Percentiles rank a stretch among this genome's conserved stretches.
Conservation (phyloP, 495 filamentous ascomycete species). For the Daldinia vernicosa region DNA sequence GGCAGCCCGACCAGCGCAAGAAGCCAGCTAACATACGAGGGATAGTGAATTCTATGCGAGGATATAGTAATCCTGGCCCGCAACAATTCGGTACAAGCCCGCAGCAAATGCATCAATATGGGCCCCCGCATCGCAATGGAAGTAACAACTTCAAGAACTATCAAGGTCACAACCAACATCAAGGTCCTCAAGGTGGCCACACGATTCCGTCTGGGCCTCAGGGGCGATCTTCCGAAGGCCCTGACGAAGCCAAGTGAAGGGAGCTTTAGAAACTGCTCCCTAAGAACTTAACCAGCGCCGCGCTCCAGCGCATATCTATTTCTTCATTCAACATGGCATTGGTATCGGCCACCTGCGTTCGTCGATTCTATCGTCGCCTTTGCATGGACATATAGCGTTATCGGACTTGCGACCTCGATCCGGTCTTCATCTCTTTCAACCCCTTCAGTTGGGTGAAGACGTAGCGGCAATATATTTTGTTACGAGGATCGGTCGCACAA, state of each 20-base stretch:
- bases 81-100: conserved; percentile 70
- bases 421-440: conserved; percentile 24
- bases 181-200: conserved; percentile 41
- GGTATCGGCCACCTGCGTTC: conserved; percentile 15
- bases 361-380: conserved; percentile 28
- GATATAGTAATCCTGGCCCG: conserved; percentile 66
- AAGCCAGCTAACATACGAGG: conserved; percentile 42
- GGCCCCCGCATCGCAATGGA: conserved; percentile 65
- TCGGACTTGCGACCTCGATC: conserved; percentile 20
- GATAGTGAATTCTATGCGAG: conserved; percentile 66
- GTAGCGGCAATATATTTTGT: conserved; percentile 26
- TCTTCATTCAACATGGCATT: conserved; percentile 44
- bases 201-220: conserved; percentile 42
- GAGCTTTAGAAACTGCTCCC: conserved; percentile 25
- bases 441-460: conserved; percentile 22
- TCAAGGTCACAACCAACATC: conserved; percentile 60
- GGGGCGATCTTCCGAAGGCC: conserved; percentile 45
- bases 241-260: conserved; percentile 50
- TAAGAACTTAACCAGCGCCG: conserved; percentile 44
- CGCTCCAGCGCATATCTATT: conserved; percentile 43
- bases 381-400: conserved; percentile 32
- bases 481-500: conserved; percentile 27
- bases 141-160: conserved; percentile 63
- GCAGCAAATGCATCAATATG: conserved; percentile 71
- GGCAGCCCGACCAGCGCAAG: conserved; percentile 21